Percentiles rank a stretch among this genome's conserved stretches.
phyloP scores from a whole-genome alignment of 345 rosid species.

The Raphanus sativus region DNA sequence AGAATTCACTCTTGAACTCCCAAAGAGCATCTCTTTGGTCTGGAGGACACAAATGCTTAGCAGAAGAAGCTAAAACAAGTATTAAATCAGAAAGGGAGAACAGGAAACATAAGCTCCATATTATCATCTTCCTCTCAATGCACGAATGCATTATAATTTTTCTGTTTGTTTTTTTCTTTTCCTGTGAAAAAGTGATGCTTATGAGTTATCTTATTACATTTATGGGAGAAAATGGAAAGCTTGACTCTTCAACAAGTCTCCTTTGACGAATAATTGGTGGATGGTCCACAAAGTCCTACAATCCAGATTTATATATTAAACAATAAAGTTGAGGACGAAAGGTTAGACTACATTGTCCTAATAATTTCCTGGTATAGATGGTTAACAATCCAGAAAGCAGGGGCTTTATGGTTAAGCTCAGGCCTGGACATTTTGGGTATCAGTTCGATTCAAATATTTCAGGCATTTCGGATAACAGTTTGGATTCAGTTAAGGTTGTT shows the following conservation, averaged over 20 bases:
- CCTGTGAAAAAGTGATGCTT: neutral
- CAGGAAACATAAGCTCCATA: neutral
- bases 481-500: too few species aligned
- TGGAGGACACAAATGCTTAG: neutral
- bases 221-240: neutral
- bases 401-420: too few species aligned
- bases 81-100: neutral
- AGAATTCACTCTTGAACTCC: constrained; percentile 14
- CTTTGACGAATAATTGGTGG: neutral
- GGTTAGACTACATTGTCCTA: neutral
- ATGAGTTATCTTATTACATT: neutral
- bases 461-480: too few species aligned
- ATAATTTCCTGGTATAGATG: too few species aligned
- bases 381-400: too few species aligned
- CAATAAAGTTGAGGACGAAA: neutral
- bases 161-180: neutral
- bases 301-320: neutral
- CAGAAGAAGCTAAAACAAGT: neutral
- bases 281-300: neutral
- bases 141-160: neutral
- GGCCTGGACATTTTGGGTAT: too few species aligned
- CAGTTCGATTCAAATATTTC: too few species aligned
- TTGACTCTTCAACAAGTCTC: neutral
- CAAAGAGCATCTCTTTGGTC: constrained; percentile 15
- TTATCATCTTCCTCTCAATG: neutral